Conservation (phyloP, 2,329 filamentous ascomycete species). For the Talaromyces sp. region DNA sequence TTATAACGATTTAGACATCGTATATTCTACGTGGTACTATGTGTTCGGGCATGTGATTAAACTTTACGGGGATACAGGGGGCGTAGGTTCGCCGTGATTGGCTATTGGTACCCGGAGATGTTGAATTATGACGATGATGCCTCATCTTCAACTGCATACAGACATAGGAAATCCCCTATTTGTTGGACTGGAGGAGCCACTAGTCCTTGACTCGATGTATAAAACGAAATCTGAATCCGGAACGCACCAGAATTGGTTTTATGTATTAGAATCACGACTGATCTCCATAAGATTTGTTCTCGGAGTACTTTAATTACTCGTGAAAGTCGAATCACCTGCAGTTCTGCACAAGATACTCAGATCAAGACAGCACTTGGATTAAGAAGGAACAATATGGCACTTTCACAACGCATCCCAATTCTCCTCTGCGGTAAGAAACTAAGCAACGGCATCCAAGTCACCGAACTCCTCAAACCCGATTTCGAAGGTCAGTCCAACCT, state of each 20-base stretch:
- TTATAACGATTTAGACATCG: background rate
- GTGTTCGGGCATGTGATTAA: background rate
- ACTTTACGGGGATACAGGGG: background rate
- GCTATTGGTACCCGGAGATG: background rate
- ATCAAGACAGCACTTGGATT: background rate
- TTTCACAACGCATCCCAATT: conserved; percentile 16
- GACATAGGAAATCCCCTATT: background rate
- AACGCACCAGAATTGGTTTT: background rate
- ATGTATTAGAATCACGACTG: background rate
- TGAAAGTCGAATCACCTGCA: too few relatives aligned
- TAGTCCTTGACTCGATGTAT: background rate
- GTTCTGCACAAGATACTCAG: too few relatives aligned
- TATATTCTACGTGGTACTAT: background rate
- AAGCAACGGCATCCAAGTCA: conserved; percentile 20
- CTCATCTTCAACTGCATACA: background rate
- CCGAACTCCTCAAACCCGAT: conserved; percentile 20
- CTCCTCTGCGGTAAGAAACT: conserved; percentile 21
- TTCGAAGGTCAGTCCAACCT: conserved; percentile 21
- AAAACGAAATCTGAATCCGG: background rate
- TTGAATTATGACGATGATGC: background rate
- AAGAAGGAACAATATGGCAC: background rate
- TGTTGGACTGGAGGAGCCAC: background rate
- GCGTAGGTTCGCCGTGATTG: background rate
- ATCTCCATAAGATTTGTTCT: background rate
- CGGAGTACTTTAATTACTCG: background rate